Evolutionary conservation across 2,329 filamentous ascomycete species (phyloP).

Genomic region (Penicillium concentricum): DNA sequence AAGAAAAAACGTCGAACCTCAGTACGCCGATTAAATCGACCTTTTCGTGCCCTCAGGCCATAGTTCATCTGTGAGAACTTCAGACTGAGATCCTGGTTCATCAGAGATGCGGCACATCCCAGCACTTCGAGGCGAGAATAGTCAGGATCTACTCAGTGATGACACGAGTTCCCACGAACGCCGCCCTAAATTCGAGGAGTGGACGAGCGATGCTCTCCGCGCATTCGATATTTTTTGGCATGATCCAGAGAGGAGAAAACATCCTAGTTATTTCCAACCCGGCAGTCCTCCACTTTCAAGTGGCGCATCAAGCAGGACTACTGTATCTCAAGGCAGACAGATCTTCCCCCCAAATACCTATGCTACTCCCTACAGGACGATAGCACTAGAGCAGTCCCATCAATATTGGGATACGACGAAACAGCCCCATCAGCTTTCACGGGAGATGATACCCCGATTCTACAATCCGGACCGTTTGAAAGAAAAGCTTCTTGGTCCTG

Average conservation of each 20-base stretch:
- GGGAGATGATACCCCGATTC: neutral
- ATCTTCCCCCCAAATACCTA: neutral
- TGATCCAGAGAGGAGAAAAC: neutral
- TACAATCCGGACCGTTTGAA: neutral
- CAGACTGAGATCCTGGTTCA: neutral
- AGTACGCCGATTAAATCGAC: too few relatives aligned
- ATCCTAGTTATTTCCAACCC: too few relatives aligned
- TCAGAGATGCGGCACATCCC: neutral
- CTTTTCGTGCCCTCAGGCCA: neutral
- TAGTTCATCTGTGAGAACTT: neutral
- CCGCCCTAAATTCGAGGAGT: neutral
- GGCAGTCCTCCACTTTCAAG: neutral
- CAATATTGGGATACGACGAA: neutral
- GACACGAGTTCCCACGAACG: neutral
- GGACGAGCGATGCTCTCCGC: neutral
- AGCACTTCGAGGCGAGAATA: neutral
- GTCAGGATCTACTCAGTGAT: neutral
- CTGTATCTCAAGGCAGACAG: neutral
- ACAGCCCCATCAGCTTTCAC: neutral
- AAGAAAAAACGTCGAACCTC: neutral
- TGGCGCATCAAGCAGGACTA: neutral
- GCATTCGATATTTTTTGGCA: neutral
- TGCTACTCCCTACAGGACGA: too few relatives aligned
- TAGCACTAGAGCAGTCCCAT: neutral
- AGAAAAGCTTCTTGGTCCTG: constrained; percentile 1